A percentile compares a stretch with the other conserved stretches of the same genome.
These are phyloP conservation scores for Vaucheria bursata DNA, from an alignment of 352 stramenopile genomes.

Conservation along the genomic window DNA sequence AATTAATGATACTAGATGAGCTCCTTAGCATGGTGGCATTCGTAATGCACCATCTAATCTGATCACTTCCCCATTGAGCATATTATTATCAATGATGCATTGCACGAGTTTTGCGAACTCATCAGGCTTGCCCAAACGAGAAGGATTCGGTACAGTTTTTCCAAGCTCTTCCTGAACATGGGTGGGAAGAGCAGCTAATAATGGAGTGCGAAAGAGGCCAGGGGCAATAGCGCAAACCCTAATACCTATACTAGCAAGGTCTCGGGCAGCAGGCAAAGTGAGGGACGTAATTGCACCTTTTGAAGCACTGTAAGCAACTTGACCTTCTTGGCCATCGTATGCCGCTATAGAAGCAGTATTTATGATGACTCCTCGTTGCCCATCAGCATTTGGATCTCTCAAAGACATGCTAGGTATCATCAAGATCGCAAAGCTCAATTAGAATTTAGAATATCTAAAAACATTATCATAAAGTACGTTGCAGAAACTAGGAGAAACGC, in stretches of 20 bases:
- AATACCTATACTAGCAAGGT: conserved; percentile 82
- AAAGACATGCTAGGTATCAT: conserved; percentile 66
- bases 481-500: too few relatives aligned
- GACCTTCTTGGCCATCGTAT: conserved; percentile 86
- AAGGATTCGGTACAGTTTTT: conserved; percentile 85
- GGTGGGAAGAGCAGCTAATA: conserved; percentile 85
- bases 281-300: conserved; percentile 74
- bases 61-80: conserved; percentile 97
- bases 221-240: conserved; percentile 92
- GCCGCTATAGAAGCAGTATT: conserved; percentile 96
- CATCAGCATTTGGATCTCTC: conserved; percentile 58
- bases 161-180: conserved; percentile 84
- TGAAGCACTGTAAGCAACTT: conserved; percentile 89
- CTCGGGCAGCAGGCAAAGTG: conserved; percentile 88
- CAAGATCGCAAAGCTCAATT: not conserved
- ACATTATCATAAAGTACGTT: too few relatives aligned
- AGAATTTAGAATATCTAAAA: conserved; percentile 50
- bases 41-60: conserved; percentile 89
- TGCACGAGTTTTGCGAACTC: conserved; percentile 90
- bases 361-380: conserved; percentile 89
- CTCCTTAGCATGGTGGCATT: conserved; percentile 71
- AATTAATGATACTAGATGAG: too few relatives aligned
- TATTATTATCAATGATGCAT: conserved; percentile 90
- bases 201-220: conserved; percentile 88
- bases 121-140: conserved; percentile 79